Base-by-base conservation (phyloP, 805 yeast genomes). In the Saturnispora sekii region DNA sequence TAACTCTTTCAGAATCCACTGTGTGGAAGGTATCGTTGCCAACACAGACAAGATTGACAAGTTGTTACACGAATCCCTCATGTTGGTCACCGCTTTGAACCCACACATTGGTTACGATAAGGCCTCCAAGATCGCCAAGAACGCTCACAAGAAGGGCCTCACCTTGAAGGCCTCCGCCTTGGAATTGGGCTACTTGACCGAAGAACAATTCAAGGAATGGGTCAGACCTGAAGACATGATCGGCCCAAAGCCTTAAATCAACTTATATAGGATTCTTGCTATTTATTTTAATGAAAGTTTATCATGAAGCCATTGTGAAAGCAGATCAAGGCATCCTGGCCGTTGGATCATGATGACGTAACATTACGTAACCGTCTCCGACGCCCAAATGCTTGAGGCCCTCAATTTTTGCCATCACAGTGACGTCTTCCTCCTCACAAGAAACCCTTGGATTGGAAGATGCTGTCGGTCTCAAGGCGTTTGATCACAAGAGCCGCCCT, bases 91-190 rank as follows among this genome's bases (percentile, higher is more conserved):
- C 47, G 97, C 98, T 21, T 77, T 93, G 63, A 93, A 93, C 79
- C 97, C 98, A 60, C 88, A 90, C 81, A 93, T 93, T 58, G 98
- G 98, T 60, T 93, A 93, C 72, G 98, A 93, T 63, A 77, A 81
- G 57, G 97, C 98, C 48, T 87, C 97, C 48, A 89, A 90, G 79
- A 90, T 88, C 44, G 98, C 98, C 56, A 93, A 93, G 77, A 86
- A 93, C 64, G 98, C 98, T 41, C 97, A 93, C 79, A 84, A 89
- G 73, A 88, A 93, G 75, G 96, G 97, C 26, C 74, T 90, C 59
- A 93, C 98, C 38, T 77, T 93, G 69, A 93, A 93, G 72, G 84
- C 88, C 68, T 80, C 95, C 51, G 96, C 97, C 50, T 72, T 93
- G 57, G 95, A 93, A 70, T 79, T 93, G 59, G 87, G 86, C 50